Evolutionary conservation across 441 rosid genomes (phyloP), one percentile per base, ranked within the genome.

Genomic region (Arabidopsis hybrid): DNA sequence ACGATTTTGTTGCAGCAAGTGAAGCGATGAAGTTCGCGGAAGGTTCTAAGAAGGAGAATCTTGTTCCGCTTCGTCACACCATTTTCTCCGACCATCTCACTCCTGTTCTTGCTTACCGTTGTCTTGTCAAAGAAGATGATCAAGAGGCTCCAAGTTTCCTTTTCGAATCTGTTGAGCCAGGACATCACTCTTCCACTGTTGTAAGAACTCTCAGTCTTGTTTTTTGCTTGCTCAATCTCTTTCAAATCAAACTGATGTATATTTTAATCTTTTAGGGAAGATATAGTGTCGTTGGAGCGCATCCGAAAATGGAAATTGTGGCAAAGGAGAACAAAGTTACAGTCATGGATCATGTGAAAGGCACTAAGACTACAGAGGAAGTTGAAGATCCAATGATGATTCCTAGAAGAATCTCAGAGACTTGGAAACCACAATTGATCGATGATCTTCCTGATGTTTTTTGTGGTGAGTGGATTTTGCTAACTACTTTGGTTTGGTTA

Each of bases 31-130:
- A 84, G 38, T 55, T 13, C 2, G 38, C 38, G 5, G 59, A 55
- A 80, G 89, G 87, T 18, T 87, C 92, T 8, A 81, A 82, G 72
- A 68, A 66, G 43, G 91, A 89, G 42, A 86, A 88, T 65, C 32
- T 92, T 16, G 80, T 89, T 14, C 95, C 91, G 2, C 84, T 92
- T 14, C 84, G 82, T 58, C 80, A 78, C 42, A 84, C 88, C 71
- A 84, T 92, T 57, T 92, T 91, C 84, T 85, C 92, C 3, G 98
- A 92, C 60, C 95, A 89, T 72, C 89, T 91, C 7, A 92, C 95
- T 35, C 98, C 93, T 0, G 85, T 92, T 58, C 79, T 85, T 8
- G 96, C 93, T 43, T 89, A 89, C 69, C 85, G 95, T 12, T 92
- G 95, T 78, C 67, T 92, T 72, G 93, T 91, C 35, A 80, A 78